These are phyloP conservation scores for Hygrophorus pudorinus DNA, from an alignment of 768 basidiomycete genomes.

Conservation along the genomic window DNA sequence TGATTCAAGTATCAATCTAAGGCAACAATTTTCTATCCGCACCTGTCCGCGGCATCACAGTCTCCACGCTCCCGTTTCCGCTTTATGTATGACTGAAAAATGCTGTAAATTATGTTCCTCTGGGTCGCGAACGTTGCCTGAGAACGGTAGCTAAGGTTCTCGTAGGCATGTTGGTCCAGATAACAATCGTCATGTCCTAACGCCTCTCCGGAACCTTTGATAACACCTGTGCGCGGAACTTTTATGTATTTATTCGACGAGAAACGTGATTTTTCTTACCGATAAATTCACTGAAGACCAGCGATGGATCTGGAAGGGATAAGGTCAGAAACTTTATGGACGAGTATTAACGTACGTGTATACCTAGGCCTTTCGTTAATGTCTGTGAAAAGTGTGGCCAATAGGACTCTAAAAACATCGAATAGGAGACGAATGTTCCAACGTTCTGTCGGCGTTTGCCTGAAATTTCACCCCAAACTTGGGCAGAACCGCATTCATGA, in stretches of 20 bases:
- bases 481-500: too few relatives aligned
- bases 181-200: slow-evolving; percentile 23
- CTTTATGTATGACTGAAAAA: slow-evolving; percentile 44
- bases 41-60: slow-evolving; percentile 56
- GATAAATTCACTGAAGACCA: slow-evolving; percentile 58
- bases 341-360: background rate
- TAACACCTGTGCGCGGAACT: slow-evolving; percentile 33
- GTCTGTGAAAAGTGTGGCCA: slow-evolving; percentile 50
- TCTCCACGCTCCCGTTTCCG: slow-evolving; percentile 32
- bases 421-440: slow-evolving; percentile 30
- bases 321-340: background rate
- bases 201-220: slow-evolving; percentile 58
- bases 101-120: slow-evolving; percentile 35
- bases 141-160: slow-evolving; percentile 36
- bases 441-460: background rate
- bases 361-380: slow-evolving; percentile 45
- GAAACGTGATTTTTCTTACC: slow-evolving; percentile 27
- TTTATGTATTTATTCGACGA: background rate
- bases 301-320: slow-evolving; percentile 40
- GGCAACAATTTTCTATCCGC: slow-evolving; percentile 1
- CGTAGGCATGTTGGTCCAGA: slow-evolving; percentile 36
- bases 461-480: too few relatives aligned
- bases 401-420: slow-evolving; percentile 37
- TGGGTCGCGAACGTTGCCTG: slow-evolving; percentile 46
- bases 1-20: background rate